Conservation (phyloP, 208 protist genomes). For the Lotmaria passim region DNA sequence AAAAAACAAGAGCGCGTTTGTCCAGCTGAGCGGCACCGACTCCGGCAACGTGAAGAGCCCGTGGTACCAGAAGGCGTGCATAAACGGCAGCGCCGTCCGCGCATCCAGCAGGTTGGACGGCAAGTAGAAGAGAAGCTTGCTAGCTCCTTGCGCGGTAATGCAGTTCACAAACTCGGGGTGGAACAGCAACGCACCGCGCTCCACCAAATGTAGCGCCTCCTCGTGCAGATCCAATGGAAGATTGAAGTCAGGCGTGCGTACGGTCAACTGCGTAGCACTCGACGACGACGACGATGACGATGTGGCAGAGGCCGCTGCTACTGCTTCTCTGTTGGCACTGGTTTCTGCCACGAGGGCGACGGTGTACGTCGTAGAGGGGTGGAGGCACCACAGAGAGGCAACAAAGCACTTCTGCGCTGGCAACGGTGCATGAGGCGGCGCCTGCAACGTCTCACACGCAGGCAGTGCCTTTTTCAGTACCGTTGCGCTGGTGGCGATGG, state of each 20-base stretch:
- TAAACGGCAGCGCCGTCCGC: slow-evolving; percentile 16
- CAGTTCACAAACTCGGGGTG: slow-evolving; percentile 58
- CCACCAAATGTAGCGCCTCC: slow-evolving; percentile 6
- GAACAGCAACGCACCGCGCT: slow-evolving; percentile 27
- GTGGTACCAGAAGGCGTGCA: slow-evolving; percentile 54
- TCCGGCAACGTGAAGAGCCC: slow-evolving; percentile 67
- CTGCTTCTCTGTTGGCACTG: too few relatives aligned
- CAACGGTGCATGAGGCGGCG: neutral
- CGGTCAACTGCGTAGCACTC: neutral
- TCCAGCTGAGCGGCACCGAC: slow-evolving; percentile 7
- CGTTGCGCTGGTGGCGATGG: neutral
- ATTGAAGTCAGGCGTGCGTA: neutral
- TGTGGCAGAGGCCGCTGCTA: neutral
- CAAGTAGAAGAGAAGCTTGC: slow-evolving; percentile 38
- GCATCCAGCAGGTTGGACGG: slow-evolving; percentile 24
- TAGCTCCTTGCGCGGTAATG: slow-evolving; percentile 35
- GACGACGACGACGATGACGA: too few relatives aligned
- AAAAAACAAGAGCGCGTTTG: slow-evolving; percentile 37
- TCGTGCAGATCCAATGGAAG: slow-evolving; percentile 13
- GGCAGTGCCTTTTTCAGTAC: slow-evolving; percentile 3
- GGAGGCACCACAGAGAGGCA: slow-evolving; percentile 40
- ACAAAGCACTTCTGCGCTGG: slow-evolving; percentile 11
- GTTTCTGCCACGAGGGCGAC: neutral
- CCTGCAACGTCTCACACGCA: neutral
- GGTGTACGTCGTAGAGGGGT: slow-evolving; percentile 21